Evolutionary conservation across 2,329 filamentous ascomycete genomes (phyloP).

Genomic region (Sarocladium strictum): DNA sequence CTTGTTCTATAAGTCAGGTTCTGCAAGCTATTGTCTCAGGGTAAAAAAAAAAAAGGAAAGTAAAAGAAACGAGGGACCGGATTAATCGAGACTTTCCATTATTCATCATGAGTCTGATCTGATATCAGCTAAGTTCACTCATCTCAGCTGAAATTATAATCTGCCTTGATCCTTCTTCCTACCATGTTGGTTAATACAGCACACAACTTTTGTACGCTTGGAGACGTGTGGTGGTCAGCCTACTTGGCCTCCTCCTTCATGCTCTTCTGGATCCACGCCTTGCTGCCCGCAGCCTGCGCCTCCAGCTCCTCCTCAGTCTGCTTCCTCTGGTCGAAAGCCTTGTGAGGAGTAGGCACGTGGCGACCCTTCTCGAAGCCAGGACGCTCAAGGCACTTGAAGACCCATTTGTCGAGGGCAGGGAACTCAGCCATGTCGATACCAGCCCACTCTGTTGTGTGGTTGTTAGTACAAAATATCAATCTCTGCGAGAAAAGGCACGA

Average conservation of each 20-base stretch:
- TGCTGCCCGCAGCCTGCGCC: constrained; percentile 43
- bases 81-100: too few species aligned
- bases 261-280: constrained; percentile 60
- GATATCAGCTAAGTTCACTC: too few species aligned
- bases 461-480: too few species aligned
- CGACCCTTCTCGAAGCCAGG: constrained; percentile 70
- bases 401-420: constrained; percentile 70
- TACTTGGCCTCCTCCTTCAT: constrained; percentile 61
- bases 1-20: too few species aligned
- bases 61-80: too few species aligned
- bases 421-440: constrained; percentile 64
- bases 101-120: too few species aligned
- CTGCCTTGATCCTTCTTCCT: background rate
- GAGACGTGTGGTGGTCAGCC: too few species aligned
- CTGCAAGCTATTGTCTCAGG: too few species aligned
- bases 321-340: constrained; percentile 44
- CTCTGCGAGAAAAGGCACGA: too few species aligned
- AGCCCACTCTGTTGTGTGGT: constrained; percentile 26
- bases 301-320: constrained; percentile 50
- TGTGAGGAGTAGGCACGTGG: constrained; percentile 62
- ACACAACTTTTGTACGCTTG: too few species aligned
- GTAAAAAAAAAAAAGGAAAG: too few species aligned
- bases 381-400: constrained; percentile 62
- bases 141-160: background rate
- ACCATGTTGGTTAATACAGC: background rate